Evolutionary conservation across 441 rosid species (phyloP), one percentile per base, ranked within the genome.

Genomic region (Raphanus hybrid): DNA sequence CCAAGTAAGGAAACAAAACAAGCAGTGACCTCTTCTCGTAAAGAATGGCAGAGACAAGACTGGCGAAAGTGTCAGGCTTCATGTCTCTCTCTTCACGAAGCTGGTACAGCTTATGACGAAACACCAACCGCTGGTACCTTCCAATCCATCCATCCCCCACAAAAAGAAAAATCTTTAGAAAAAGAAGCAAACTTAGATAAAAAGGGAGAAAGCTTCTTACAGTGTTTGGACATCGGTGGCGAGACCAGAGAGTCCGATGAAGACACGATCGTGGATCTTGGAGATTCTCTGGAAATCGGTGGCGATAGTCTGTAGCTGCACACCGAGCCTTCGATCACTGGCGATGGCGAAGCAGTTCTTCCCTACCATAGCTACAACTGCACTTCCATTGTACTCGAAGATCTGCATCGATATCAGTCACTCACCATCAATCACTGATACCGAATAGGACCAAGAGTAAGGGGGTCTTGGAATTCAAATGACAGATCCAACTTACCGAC

Each of bases 301-400:
- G 68, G 98, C 98, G 80, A 95, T 78, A 3, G 99, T 95, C 74
- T 91, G 98, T 68, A 95, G 93, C 88, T 92, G 98, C 18, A 95
- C 95, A 14, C 98, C 98, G 9, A 95, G 88, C 6, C 97, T 81
- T 9, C 98, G 88, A 75, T 92, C 98, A 81, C 97, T 95, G 64
- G 96, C 99, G 68, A 95, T 92, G 61, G 97, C 98, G 83, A 92
- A 95, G 74, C 98, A 95, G 84, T 91, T 92, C 87, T 91, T 95
- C 5, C 99, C 99, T 10, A 95, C 98, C 99, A 95, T 95, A 7
- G 98, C 99, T 15, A 95, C 86, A 18, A 92, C 85, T 32, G 99
- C 98, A 75, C 99, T 95, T 65, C 99, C 98, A 86, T 95, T 95
- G 87, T 95, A 95, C 82, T 95, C 99, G 72, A 88, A 89, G 90